These are phyloP conservation scores for Colletotrichum orbiculare DNA, from an alignment of 2,329 filamentous ascomycete genomes.

Conservation along the genomic window DNA sequence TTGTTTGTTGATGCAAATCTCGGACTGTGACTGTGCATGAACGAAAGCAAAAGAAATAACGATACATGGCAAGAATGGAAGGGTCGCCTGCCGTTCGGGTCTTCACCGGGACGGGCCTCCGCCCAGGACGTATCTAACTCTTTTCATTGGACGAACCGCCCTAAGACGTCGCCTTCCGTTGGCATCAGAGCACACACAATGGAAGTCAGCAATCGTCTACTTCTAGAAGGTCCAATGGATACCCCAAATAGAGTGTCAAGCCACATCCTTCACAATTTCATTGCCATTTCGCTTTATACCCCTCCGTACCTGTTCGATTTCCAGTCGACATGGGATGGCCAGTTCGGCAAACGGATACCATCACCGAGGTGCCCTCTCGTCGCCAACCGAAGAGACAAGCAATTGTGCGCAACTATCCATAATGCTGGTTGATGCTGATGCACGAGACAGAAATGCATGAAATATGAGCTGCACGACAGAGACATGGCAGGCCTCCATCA, in stretches of 20 bases:
- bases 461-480: not conserved
- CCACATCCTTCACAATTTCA: not conserved
- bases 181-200: slow-evolving; percentile 13
- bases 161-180: slow-evolving; percentile 21
- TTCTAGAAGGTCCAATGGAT: slow-evolving; percentile 27
- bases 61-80: not conserved
- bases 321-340: no score
- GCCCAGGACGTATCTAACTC: slow-evolving; percentile 10
- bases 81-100: slow-evolving; percentile 27
- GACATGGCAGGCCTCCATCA: slow-evolving; percentile 5
- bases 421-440: not conserved
- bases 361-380: slow-evolving; percentile 14
- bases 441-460: not conserved
- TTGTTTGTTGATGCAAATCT: slow-evolving; percentile 14
- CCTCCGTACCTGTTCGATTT: no score
- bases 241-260: not conserved
- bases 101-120: slow-evolving; percentile 33
- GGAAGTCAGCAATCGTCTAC: slow-evolving; percentile 14
- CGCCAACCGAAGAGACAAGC: slow-evolving; percentile 25
- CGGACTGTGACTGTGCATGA: slow-evolving; percentile 9
- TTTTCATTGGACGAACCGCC: not conserved
- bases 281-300: no score
- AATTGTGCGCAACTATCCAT: slow-evolving; percentile 15
- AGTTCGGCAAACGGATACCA: not conserved
- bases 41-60: not conserved